Base-by-base conservation (phyloP, 371 early-diverging fungal genomes). In the Mucor ambiguus region DNA sequence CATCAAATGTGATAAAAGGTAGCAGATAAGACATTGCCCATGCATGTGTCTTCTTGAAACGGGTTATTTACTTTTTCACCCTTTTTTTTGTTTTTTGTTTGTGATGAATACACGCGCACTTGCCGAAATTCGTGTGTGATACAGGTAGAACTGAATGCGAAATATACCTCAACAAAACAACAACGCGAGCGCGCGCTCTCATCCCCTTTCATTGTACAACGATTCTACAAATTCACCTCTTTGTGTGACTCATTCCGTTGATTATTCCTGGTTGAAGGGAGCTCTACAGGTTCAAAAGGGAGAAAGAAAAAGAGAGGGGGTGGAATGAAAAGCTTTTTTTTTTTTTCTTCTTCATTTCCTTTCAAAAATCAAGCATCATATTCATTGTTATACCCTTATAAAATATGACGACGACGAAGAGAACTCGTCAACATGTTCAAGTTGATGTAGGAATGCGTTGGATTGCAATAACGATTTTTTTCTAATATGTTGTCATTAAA, bases 401-500 rank as follows among this genome's bases (percentile, higher is more conserved):
- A 28, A 24, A 46, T 46, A 29, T 30, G 35, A 46, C 33, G 37
- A 37, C 35, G 33, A 37, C 65, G 33, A 33, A 48, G 38, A 59
- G 59, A 20, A 58, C 33, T 16, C 71, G 71, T 43, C 71, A 62
- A 58, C 67, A 58, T 67, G 37, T 44, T 11, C 67, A 68, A 38
- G 60, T 71, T 10, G 71, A 71, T 49, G 71, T 71, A 71, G 63
- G 68, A 11, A 20, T 20, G 4, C 20, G n/a, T 22, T 46, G 46
- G 3, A 22, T 46, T 22, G 18, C 18, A 41, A 41, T 0, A 41
- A 4, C 0, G 41, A 41, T 20, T 4, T 2, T 6, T 3, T 11
- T 12, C 28, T 52, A 52, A 28, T 28, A 14, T 52, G 28, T 52
- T 24, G 49, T 14, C 28, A 52, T 8, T 41, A 0, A 54, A 35